These are phyloP conservation scores for Aspergillus ibericus DNA, from an alignment of 2,329 filamentous ascomycete genomes.

Conservation along the genomic window DNA sequence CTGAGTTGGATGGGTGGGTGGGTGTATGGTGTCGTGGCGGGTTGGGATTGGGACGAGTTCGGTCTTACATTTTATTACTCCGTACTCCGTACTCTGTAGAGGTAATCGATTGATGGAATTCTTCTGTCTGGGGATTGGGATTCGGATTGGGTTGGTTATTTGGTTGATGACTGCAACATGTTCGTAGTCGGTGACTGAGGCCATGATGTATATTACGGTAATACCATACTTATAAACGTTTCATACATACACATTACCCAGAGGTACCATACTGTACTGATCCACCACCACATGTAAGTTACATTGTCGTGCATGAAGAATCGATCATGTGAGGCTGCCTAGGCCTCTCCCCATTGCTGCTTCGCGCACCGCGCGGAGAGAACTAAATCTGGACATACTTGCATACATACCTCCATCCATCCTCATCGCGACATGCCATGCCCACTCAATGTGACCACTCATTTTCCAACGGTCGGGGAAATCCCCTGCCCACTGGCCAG, in stretches of 20 bases:
- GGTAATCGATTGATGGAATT: no score
- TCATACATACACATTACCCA: not conserved
- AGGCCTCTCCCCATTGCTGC: conserved; percentile 4
- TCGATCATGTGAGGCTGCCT: conserved; percentile 33
- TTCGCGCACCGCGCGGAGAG: conserved; percentile 2
- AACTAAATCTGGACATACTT: conserved; percentile 3
- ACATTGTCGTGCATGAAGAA: conserved; percentile 37
- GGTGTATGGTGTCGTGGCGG: conserved; percentile 6
- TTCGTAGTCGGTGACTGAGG: no score
- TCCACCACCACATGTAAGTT: conserved; percentile 14
- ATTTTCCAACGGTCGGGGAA: conserved; percentile 1
- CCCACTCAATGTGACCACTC: conserved; percentile 3
- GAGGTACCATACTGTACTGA: not conserved
- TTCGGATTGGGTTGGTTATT: not conserved
- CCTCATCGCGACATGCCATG: not conserved
- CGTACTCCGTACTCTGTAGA: no score
- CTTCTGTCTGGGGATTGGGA: no score
- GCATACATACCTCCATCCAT: not conserved
- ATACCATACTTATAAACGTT: not conserved
- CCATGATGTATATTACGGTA: no score
- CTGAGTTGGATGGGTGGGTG: no score
- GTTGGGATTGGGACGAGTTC: conserved; percentile 2
- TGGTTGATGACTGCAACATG: not conserved
- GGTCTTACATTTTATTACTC: no score
- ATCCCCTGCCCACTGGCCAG: not conserved